Base-by-base conservation (phyloP, 148 eudicot genomes). In the Chenopodium formosanum region DNA sequence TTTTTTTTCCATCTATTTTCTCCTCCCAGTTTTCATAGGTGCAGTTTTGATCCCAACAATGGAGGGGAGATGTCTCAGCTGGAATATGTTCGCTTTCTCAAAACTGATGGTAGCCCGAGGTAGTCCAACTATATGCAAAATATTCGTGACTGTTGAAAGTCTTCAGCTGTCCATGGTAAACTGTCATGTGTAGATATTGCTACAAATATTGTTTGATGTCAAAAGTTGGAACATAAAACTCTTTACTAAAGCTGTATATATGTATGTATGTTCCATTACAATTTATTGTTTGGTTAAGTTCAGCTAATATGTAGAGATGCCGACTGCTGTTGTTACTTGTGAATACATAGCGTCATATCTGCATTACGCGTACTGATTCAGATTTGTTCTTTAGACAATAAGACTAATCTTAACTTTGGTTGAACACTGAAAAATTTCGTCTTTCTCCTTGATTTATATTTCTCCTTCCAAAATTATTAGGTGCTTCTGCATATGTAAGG, bases 61-160 rank as follows among this genome's bases (percentile, higher is more conserved):
- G 98, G 98, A 79, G 99, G 98, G 79, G 87, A 85, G 63, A 94
- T 96, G 98, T 85, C 90, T 31, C 97, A 92, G 83, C 88, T 88
- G 83, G 99, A 96, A 79, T 90, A 89, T 44, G 84, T 92, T 37
- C 92, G 92, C 64, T 94, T 96, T 84, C 90, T 92, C 81, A 92
- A 90, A 87, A 87, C 93, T 11, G 92, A 92, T 80, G 84, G 82
- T 27, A 85, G 80, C 84, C 79, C 88, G 13, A 85, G 85, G 83
- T 92, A 88, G 82, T 52, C 74, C 31, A 40, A 68, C 29, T 69
- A 13, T 44, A n/a, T 76, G 52, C 65, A 66, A 25, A 23, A 40
- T 17, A 32, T 20, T 4, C 63, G 20, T 73, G 73, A 70, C 3
- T 4, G 12, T 14, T 16, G n/a, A 66, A 31, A 0, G 4, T 56